Percentiles rank a stretch among this genome's conserved stretches.
phyloP scores from a whole-genome alignment of 2,329 filamentous ascomycete species.

The Cytospora mali region DNA sequence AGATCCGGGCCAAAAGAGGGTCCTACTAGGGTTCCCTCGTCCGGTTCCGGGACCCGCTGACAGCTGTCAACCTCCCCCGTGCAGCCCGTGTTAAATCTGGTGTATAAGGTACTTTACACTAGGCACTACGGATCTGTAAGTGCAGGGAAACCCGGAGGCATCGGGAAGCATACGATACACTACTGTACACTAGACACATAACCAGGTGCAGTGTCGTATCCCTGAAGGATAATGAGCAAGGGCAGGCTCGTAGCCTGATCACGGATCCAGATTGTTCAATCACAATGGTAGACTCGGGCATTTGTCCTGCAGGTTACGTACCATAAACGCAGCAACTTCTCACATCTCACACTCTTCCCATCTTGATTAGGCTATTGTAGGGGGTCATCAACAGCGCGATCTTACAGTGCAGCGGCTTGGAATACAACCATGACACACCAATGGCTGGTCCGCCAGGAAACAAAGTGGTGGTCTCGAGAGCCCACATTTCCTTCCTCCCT shows the following conservation, averaged over 20 bases:
- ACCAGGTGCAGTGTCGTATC: neutral
- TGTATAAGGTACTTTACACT: neutral
- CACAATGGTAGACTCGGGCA: neutral
- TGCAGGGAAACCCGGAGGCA: too few species aligned
- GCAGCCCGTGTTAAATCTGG: constrained; percentile 9
- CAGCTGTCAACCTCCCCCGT: constrained; percentile 25
- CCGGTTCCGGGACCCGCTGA: constrained; percentile 23
- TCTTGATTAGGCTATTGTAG: neutral
- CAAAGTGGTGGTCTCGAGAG: neutral
- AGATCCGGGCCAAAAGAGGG: constrained; percentile 19
- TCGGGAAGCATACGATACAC: too few species aligned
- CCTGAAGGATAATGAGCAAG: neutral
- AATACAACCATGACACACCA: neutral
- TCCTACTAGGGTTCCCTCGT: constrained; percentile 11
- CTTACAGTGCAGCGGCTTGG: neutral
- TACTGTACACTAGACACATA: neutral
- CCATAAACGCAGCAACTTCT: neutral
- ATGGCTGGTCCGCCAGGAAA: neutral
- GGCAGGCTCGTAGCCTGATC: neutral
- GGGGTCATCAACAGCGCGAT: neutral
- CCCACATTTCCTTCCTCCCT: neutral
- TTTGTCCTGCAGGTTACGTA: neutral
- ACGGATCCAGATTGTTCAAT: neutral
- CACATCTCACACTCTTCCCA: neutral
- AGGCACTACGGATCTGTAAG: too few species aligned